phyloP scores from a whole-genome alignment of 352 stramenopile genomes.

The Aphanomyces stellatus region DNA sequence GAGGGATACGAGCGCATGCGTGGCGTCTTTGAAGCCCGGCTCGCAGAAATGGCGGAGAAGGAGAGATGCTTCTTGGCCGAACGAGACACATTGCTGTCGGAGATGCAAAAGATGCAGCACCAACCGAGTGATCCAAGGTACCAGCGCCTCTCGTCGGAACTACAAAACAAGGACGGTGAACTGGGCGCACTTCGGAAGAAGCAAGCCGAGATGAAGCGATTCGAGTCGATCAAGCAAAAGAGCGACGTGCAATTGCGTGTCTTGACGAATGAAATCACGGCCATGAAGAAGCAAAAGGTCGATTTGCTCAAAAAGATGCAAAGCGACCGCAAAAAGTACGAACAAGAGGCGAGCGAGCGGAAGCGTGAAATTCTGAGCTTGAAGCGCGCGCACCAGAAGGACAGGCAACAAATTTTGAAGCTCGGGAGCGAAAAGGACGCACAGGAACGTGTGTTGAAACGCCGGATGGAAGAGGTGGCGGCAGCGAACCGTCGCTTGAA shows the following conservation, averaged over 20 bases:
- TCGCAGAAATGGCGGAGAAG: constrained; percentile 69
- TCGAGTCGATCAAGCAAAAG: constrained; percentile 80
- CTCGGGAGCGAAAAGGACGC: constrained; percentile 75
- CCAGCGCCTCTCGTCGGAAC: constrained; percentile 55
- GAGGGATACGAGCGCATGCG: constrained; percentile 80
- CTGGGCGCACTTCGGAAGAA: constrained; percentile 66
- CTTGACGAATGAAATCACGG: constrained; percentile 67
- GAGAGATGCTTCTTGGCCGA: constrained; percentile 47
- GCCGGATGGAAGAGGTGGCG: constrained; percentile 81
- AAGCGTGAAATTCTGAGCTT: constrained; percentile 69
- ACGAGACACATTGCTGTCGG: constrained; percentile 36
- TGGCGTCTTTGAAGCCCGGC: constrained; percentile 77
- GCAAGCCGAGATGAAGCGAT: constrained; percentile 73
- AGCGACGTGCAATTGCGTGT: constrained; percentile 78
- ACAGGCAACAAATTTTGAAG: constrained; percentile 77
- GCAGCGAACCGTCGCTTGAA: constrained; percentile 72
- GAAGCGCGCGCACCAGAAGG: constrained; percentile 69
- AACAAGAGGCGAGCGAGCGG: constrained; percentile 71
- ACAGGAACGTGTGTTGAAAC: constrained; percentile 78
- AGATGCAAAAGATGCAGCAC: constrained; percentile 33
- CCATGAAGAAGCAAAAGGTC: constrained; percentile 87
- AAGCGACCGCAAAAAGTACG: constrained; percentile 71
- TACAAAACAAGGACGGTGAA: constrained; percentile 73
- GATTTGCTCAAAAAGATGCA: constrained; percentile 84
- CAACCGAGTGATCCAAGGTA: constrained; percentile 21